Base-by-base conservation (phyloP, 495 filamentous ascomycete genomes). In the Penicillium canariense region DNA sequence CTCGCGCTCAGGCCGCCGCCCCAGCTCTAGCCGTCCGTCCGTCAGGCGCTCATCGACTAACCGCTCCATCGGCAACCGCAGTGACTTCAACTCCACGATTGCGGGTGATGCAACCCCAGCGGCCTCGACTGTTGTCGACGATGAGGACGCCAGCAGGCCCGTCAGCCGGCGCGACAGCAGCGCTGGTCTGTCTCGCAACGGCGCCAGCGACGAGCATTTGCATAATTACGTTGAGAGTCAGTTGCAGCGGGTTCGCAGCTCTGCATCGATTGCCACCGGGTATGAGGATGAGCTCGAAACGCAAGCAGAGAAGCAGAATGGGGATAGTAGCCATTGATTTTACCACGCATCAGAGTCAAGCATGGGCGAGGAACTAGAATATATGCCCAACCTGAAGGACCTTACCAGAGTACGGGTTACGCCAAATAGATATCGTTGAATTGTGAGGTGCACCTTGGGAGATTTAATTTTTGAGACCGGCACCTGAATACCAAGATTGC, bases 31-130 rank as follows among this genome's bases (percentile, higher is more conserved):
- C 48, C 72, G 71, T 39, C 75, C 76, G 7, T 73, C 77, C 18
- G 75, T 94, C 45, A 87, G 92, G 14, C 86, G 91, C 23, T 91
- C 89, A 3, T 94, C 89, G 0, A 95, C 90, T 4, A 84, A 78
- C 18, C 82, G 93, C 14, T 95, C 89, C n/a, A 91, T 97, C 56
- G 86, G 87, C 7, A 83, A 83, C 32, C 83, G 90, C n/a, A 93
- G 87, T 67, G 90, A 94, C 74, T 96, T 87, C 64, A 82, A 59
- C 76, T 81, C 54, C 74, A 81, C 55, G 44, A 60, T 65, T 18
- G 43, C 46, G 7, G 67, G 60, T 12, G 63, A 62, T 5, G 50
- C 55, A 9, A 71, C 66, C 0, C 62, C 68, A 1, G 62, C 60
- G 2, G 60, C 54, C 7, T 69, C 65, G 14, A 48, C 61, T 0